Evolutionary conservation across 192 early-diverging fungal genomes (phyloP).

Genomic region (Coemansia sp.): DNA sequence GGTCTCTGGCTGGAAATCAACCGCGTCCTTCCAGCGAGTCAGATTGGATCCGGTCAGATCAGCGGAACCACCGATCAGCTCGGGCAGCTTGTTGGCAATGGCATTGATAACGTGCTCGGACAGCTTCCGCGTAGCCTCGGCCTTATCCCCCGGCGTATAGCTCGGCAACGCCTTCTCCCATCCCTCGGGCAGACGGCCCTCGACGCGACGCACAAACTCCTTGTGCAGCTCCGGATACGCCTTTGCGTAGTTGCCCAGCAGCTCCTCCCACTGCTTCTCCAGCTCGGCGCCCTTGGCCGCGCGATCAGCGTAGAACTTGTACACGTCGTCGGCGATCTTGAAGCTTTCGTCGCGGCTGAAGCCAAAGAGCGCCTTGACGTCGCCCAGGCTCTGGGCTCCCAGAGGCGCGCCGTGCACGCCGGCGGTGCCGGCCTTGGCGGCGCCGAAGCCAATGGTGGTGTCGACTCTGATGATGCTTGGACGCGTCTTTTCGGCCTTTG

Average conservation of each 20-base stretch:
- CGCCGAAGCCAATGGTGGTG: constrained; percentile 94
- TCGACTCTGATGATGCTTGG: constrained; percentile 84
- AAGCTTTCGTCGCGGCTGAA: constrained; percentile 77
- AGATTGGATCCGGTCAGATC: constrained; percentile 96
- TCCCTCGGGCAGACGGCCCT: constrained; percentile 66
- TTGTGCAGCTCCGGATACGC: constrained; percentile 66
- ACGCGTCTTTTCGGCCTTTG: constrained; percentile 75
- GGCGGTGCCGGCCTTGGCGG: constrained; percentile 80
- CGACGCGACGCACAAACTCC: constrained; percentile 74
- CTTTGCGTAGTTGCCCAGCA: constrained; percentile 66
- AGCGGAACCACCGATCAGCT: constrained; percentile 91
- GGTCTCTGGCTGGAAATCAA: constrained; percentile 81
- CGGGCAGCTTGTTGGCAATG: constrained; percentile 73
- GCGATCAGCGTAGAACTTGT: constrained; percentile 53
- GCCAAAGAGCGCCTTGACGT: constrained; percentile 78
- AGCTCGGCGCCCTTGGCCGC: constrained; percentile 59
- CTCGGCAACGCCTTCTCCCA: constrained; percentile 72
- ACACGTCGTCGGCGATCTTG: constrained; percentile 66
- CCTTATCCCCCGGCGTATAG: constrained; percentile 76
- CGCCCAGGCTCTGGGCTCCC: constrained; percentile 70
- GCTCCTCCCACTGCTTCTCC: constrained; percentile 73
- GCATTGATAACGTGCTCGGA: constrained; percentile 83
- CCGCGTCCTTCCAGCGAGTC: constrained; percentile 92
- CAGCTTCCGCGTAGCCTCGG: constrained; percentile 84
- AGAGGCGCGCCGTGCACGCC: constrained; percentile 91